These are phyloP conservation scores for Cornus kousa DNA, from an alignment of 148 eudicot species.

Conservation along the genomic window DNA sequence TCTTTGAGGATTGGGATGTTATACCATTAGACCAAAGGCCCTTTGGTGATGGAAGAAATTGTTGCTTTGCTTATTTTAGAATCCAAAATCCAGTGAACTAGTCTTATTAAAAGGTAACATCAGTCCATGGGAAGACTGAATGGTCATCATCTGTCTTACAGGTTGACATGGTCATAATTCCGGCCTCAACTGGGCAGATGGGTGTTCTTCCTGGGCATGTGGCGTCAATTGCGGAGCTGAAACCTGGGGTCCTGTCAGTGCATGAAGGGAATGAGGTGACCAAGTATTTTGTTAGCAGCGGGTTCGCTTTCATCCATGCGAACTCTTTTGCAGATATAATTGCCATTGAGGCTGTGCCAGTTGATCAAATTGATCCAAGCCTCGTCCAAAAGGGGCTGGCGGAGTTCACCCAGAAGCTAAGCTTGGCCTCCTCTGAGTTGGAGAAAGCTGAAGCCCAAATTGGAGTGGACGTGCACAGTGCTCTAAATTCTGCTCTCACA, in stretches of 20 bases:
- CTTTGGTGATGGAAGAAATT: no score
- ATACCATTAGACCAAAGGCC: no score
- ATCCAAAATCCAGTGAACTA: no score
- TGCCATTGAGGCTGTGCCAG: constrained; percentile 73
- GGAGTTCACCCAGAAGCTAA: constrained; percentile 71
- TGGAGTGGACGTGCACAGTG: constrained; percentile 70
- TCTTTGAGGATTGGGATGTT: no score
- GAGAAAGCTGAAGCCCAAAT: constrained; percentile 91
- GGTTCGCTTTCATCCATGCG: constrained; percentile 65
- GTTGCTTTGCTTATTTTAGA: no score
- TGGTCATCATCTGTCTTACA: constrained; percentile 15
- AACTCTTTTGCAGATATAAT: constrained; percentile 65
- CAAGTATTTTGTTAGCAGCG: constrained; percentile 69
- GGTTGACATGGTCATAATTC: constrained; percentile 79
- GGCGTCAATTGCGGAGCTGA: constrained; percentile 62
- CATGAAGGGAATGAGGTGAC: constrained; percentile 61
- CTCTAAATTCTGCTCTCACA: constrained; percentile 59
- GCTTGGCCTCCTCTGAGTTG: constrained; percentile 64
- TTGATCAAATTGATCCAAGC: constrained; percentile 59
- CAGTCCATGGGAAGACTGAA: background rate
- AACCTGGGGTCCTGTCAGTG: constrained; percentile 61
- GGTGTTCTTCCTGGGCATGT: constrained; percentile 73
- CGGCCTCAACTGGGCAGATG: constrained; percentile 72
- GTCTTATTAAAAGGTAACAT: no score
- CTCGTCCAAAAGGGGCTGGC: constrained; percentile 68